phyloP scores from a whole-genome alignment of 129 eudicot genomes.

The Helianthus annuus region DNA sequence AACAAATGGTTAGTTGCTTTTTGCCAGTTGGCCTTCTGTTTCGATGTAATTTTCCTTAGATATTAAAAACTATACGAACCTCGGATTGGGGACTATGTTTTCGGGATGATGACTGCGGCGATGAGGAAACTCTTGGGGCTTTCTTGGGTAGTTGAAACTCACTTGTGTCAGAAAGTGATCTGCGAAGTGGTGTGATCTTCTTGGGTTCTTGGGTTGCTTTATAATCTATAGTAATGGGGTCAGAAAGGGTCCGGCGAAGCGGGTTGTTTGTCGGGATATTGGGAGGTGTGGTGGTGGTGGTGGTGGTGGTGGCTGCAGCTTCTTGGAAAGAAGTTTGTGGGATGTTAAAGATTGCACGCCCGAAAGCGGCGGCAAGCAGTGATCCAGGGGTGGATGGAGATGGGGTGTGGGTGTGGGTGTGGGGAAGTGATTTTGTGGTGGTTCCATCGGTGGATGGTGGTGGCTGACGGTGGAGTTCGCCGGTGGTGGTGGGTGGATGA shows the following conservation, averaged over 20 bases:
- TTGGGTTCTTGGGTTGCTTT: no score
- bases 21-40: no score
- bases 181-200: no score
- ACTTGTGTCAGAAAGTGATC: no score
- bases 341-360: conserved; percentile 12
- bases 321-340: conserved; percentile 20
- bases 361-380: conserved; percentile 2
- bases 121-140: neutral
- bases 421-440: neutral
- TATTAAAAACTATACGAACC: neutral
- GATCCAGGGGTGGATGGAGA: conserved; percentile 9
- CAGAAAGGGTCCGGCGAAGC: neutral
- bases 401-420: conserved; percentile 2
- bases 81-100: neutral
- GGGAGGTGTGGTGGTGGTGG: neutral
- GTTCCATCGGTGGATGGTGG: conserved; percentile 10
- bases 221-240: no score
- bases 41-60: no score
- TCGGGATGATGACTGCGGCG: neutral
- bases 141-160: neutral
- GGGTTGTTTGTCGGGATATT: neutral
- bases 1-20: no score
- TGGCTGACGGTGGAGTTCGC: conserved; percentile 2
- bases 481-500: conserved; percentile 7
- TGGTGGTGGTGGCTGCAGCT: neutral